phyloP scores from a whole-genome alignment of 2,329 filamentous ascomycete genomes.

The Venturia effusa region DNA sequence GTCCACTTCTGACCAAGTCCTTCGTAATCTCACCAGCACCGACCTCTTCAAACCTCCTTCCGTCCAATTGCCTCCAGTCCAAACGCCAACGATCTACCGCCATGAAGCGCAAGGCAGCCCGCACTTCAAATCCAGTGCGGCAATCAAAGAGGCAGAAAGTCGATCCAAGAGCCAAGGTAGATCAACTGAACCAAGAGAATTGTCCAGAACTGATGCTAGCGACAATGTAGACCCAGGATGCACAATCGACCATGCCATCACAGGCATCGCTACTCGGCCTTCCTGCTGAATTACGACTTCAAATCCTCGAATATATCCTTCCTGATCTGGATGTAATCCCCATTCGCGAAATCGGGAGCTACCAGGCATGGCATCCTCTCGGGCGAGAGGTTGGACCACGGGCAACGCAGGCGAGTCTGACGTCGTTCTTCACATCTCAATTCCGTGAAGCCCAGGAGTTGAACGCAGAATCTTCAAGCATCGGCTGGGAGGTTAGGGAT shows the following conservation, averaged over 20 bases:
- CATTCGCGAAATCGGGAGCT: not conserved
- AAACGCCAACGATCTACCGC: not conserved
- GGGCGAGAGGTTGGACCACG: not conserved
- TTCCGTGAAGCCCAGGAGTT: not conserved
- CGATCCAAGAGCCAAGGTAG: not conserved
- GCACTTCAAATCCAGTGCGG: not conserved
- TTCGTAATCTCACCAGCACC: not conserved
- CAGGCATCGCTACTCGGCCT: conserved; percentile 3
- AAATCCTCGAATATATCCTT: conserved; percentile 6
- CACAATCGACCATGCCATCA: not conserved
- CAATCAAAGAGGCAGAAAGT: not conserved
- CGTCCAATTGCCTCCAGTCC: not conserved
- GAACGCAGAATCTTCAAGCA: not conserved
- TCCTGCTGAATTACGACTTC: conserved; percentile 6
- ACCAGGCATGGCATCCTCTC: not conserved
- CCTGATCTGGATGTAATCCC: not conserved
- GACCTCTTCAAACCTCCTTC: not conserved
- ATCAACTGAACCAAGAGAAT: not conserved
- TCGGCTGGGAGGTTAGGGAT: not conserved
- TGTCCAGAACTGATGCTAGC: not conserved
- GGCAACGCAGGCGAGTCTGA: not conserved
- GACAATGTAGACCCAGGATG: not conserved
- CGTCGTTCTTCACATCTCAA: not conserved
- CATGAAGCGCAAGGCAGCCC: not conserved
- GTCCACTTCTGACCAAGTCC: too few species aligned